Evolutionary conservation across 2,329 filamentous ascomycete genomes (phyloP).

Genomic region (Apiospora malaysiana): DNA sequence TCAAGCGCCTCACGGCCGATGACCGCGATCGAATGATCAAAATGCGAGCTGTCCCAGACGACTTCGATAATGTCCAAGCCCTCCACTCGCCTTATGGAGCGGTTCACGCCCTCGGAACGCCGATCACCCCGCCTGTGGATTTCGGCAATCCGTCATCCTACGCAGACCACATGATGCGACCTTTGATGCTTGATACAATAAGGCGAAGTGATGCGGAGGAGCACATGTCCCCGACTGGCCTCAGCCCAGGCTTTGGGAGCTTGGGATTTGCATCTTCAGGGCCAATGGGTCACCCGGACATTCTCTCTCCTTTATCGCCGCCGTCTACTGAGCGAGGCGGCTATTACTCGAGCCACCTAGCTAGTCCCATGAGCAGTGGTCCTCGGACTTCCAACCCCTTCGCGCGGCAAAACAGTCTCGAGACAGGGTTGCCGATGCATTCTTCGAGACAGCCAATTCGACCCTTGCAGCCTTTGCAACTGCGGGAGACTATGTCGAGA

Average conservation of each 20-base stretch:
- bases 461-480: constrained; percentile 62
- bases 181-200: constrained; percentile 71
- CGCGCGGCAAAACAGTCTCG: constrained; percentile 54
- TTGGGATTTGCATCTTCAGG: constrained; percentile 67
- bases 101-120: constrained; percentile 56
- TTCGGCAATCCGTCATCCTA: constrained; percentile 56
- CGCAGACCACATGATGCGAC: constrained; percentile 67
- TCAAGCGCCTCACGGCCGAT: constrained; percentile 73
- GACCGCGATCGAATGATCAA: constrained; percentile 75
- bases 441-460: constrained; percentile 51
- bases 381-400: constrained; percentile 59
- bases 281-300: constrained; percentile 57
- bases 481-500: constrained; percentile 62
- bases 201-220: constrained; percentile 68
- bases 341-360: constrained; percentile 55
- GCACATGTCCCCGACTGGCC: constrained; percentile 69
- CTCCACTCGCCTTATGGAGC: constrained; percentile 72
- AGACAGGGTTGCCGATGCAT: constrained; percentile 52
- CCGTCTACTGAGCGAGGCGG: constrained; percentile 60
- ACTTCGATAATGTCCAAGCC: constrained; percentile 73
- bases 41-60: constrained; percentile 73
- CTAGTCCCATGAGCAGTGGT: constrained; percentile 53
- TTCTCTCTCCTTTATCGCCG: constrained; percentile 63
- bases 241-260: constrained; percentile 71
- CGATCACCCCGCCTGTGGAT: constrained; percentile 55